Conservation (phyloP, 2,329 filamentous ascomycete species). For the Penicillium thymicola region DNA sequence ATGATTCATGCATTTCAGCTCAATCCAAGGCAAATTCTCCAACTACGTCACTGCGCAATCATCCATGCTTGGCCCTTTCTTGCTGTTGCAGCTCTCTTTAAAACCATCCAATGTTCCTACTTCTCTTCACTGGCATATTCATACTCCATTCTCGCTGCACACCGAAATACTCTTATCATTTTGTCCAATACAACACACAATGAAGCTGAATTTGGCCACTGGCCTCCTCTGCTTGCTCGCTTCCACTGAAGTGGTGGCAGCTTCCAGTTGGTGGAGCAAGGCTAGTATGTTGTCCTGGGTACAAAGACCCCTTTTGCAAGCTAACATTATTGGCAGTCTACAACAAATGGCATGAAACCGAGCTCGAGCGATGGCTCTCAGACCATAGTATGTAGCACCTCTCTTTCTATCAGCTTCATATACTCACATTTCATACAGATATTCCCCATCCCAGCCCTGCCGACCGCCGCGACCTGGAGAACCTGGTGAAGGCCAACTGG, state of each 20-base stretch:
- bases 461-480: constrained; percentile 92
- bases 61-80: constrained; percentile 18
- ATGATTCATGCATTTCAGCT: constrained; percentile 25
- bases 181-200: constrained; percentile 42
- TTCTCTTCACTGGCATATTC: constrained; percentile 1
- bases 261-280: constrained; percentile 82
- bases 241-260: constrained; percentile 62
- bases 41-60: constrained; percentile 37
- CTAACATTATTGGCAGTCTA: constrained; percentile 60
- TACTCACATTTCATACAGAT: constrained; percentile 39
- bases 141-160: neutral
- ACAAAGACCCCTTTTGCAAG: neutral
- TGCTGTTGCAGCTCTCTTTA: constrained; percentile 10
- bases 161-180: neutral
- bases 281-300: constrained; percentile 60
- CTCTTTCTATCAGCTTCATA: neutral
- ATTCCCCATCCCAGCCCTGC: constrained; percentile 86
- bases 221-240: constrained; percentile 70
- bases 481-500: constrained; percentile 88
- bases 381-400: constrained; percentile 59
- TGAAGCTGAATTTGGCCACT: constrained; percentile 72
- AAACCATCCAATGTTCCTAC: neutral
- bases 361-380: constrained; percentile 93
- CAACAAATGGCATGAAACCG: constrained; percentile 98
- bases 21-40: constrained; percentile 19